These are phyloP conservation scores for Cardamine resedifolia DNA, from an alignment of 345 rosid genomes.

Conservation along the genomic window DNA sequence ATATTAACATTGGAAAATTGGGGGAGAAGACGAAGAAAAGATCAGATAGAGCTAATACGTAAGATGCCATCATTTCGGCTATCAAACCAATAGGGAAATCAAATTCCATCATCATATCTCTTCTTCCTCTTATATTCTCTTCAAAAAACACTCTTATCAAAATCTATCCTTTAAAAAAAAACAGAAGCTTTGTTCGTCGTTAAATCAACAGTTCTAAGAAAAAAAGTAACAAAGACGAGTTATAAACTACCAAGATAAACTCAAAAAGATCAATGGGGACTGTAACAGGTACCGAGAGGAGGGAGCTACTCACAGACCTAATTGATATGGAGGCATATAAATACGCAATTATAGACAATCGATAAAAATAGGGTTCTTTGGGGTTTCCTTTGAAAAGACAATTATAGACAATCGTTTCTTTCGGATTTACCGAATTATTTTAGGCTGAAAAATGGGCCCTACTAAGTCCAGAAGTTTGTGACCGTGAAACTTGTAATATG, in stretches of 20 bases:
- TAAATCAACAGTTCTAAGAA: neutral
- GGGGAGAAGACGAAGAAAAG: neutral
- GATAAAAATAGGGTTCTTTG: neutral
- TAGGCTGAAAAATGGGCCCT: neutral
- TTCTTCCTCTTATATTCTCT: neutral
- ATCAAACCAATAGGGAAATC: conserved; percentile 43
- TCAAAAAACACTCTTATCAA: neutral
- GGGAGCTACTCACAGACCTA: neutral
- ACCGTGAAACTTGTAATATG: neutral
- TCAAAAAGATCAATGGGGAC: neutral
- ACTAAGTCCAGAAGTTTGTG: neutral
- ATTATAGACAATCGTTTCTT: neutral
- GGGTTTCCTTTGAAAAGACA: conserved; percentile 10
- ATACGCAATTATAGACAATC: neutral
- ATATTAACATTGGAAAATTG: neutral
- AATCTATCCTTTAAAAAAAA: neutral
- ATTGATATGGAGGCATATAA: neutral
- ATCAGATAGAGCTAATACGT: conserved; percentile 45
- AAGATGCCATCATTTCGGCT: conserved; percentile 41
- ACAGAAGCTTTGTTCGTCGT: neutral
- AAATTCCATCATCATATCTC: conserved; percentile 35
- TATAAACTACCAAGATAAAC: neutral
- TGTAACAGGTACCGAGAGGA: neutral
- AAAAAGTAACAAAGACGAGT: too few species aligned
- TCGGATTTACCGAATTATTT: neutral